Evolutionary conservation across 139 green algal genomes (phyloP).

Genomic region (Auxenochlorella pyrenoidosa): DNA sequence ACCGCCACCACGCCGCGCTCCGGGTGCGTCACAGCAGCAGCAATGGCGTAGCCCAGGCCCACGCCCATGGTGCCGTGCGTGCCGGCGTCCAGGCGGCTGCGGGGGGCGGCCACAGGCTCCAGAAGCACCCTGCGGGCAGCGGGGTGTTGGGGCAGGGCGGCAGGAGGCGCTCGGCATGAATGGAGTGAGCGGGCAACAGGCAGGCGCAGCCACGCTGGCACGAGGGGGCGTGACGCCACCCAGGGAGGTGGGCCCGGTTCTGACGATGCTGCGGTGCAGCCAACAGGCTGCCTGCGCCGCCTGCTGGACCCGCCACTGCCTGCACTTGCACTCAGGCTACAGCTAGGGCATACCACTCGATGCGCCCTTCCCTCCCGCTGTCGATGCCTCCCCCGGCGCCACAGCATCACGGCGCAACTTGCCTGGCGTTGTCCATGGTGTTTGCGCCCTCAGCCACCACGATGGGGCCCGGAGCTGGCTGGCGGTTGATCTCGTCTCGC

Average conservation of each 20-base stretch:
- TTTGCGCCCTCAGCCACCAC: constrained; percentile 83
- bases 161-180: too few relatives aligned
- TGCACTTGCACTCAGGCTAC: too few relatives aligned
- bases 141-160: neutral
- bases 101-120: constrained; percentile 59
- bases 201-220: too few relatives aligned
- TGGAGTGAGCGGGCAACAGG: too few relatives aligned
- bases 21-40: constrained; percentile 38
- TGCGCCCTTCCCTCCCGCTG: neutral
- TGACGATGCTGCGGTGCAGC: too few relatives aligned
- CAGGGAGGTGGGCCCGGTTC: too few relatives aligned
- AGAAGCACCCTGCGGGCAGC: constrained; percentile 53
- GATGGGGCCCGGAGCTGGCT: constrained; percentile 52
- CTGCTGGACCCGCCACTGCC: too few relatives aligned
- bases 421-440: constrained; percentile 85
- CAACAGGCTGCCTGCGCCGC: too few relatives aligned
- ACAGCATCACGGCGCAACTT: neutral
- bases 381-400: neutral
- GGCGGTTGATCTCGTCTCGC: constrained; percentile 45
- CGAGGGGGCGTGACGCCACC: too few relatives aligned
- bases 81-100: constrained; percentile 80
- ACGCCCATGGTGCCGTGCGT: constrained; percentile 91
- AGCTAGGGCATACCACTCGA: too few relatives aligned
- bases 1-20: constrained; percentile 74
- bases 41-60: constrained; percentile 78